Base-by-base conservation (phyloP, 768 basidiomycete species). In the Cyathus striatus region DNA sequence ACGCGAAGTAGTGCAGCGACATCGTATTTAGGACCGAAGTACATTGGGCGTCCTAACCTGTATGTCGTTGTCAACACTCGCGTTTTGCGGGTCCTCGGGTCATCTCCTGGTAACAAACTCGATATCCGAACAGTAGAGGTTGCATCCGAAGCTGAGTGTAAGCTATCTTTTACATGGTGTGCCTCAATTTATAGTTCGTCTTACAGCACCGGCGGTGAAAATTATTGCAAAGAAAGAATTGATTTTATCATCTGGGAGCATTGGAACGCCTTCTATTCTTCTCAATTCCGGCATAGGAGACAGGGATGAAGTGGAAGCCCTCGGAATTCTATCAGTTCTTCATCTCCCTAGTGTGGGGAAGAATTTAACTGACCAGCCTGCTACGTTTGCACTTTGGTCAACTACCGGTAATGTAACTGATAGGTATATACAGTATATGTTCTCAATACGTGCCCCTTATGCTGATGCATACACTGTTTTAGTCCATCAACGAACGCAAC, bases 171-270 rank as follows among this genome's bases (percentile, higher is more conserved):
- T 18, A 7, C 10, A 10, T 16, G n/a, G 18, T 6, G n/a, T 39
- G 9, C 32, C 41, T 2, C 25, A 40, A 6, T 21, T 22, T 16
- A 45, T 10, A 38, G 16, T 14, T 9, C 10, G 17, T 30, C n/a
- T 27, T 14, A 39, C 37, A 34, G 52, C 48, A 6, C 44, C 34
- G 6, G 53, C 42, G 25, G 72, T 64, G 44, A 58, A 57, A 2
- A 69, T 62, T 1, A 63, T 47, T 6, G 78, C 75, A 1, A 50
- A 51, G 44, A 73, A 70, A 46, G 78, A 81, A 50, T 63, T 81
- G 27, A 61, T 81, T 10, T 48, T 81, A 14, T 66, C 54, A 13
- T 45, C 49, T 5, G 59, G 59, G 10, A 44, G 49, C 6, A 42
- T 59, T 1, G 50, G 26, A 2, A 56, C 54, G 1, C 57, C 59